A percentile compares a stretch with the other conserved stretches of the same genome.
Conservation (phyloP, 352 stramenopile species). For the Aphanomyces astaci region DNA sequence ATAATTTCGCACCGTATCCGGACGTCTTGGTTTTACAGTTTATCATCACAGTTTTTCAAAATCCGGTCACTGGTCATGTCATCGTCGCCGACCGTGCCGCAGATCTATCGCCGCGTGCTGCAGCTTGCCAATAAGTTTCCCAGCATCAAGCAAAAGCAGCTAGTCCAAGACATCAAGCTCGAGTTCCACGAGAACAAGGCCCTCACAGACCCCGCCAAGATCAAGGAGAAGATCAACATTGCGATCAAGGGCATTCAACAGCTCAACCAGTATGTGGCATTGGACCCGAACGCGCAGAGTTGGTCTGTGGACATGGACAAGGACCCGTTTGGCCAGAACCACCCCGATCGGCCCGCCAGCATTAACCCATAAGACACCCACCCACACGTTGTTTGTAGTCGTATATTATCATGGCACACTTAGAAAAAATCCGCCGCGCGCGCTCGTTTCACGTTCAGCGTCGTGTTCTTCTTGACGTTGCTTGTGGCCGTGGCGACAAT, state of each 20-base stretch:
- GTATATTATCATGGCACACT: not conserved
- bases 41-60: too few relatives aligned
- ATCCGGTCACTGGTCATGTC: not conserved
- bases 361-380: not conserved
- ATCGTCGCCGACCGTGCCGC: conserved; percentile 33
- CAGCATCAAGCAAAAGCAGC: conserved; percentile 75
- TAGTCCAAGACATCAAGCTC: conserved; percentile 75
- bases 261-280: conserved; percentile 63
- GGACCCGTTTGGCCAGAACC: conserved; percentile 21
- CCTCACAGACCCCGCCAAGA: conserved; percentile 46
- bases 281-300: conserved; percentile 45
- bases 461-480: conserved; percentile 27
- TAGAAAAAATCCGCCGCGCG: conserved; percentile 70
- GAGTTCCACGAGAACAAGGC: conserved; percentile 76
- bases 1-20: not conserved
- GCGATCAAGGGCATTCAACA: conserved; percentile 64
- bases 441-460: conserved; percentile 40
- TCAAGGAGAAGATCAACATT: conserved; percentile 58
- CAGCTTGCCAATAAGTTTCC: conserved; percentile 77
- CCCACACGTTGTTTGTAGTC: not conserved
- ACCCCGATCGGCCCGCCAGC: not conserved
- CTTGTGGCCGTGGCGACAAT: conserved; percentile 33
- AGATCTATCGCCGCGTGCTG: conserved; percentile 73
- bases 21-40: too few relatives aligned
- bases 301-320: conserved; percentile 66